Conservation (phyloP, 306 rosid species). For the Acmispon strigosus region DNA sequence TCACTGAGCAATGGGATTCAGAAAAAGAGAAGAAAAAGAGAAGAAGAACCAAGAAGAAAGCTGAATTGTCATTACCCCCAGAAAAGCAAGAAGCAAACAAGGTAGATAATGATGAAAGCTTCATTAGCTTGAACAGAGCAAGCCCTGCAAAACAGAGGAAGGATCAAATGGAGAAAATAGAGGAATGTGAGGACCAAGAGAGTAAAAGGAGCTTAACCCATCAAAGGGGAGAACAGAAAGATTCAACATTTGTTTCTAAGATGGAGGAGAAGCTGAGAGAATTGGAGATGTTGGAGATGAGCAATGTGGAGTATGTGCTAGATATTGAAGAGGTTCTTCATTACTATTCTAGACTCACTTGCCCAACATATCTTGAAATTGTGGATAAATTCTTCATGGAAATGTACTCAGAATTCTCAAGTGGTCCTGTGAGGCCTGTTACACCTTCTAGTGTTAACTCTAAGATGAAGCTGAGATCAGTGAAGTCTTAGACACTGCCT, state of each 20-base stretch:
- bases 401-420: slow-evolving; percentile 48
- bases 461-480: slow-evolving; percentile 10
- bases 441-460: slow-evolving; percentile 21
- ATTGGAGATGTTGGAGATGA: slow-evolving; percentile 60
- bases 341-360: slow-evolving; percentile 76
- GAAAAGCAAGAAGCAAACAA: slow-evolving; percentile 12
- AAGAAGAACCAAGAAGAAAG: slow-evolving; percentile 24
- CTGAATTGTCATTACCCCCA: background rate
- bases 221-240: slow-evolving; percentile 16
- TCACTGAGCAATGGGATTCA: slow-evolving; percentile 38
- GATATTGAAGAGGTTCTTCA: slow-evolving; percentile 88
- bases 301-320: slow-evolving; percentile 62
- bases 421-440: slow-evolving; percentile 10
- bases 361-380: slow-evolving; percentile 67
- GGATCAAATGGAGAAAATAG: slow-evolving; percentile 19
- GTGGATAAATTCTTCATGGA: slow-evolving; percentile 77
- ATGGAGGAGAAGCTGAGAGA: slow-evolving; percentile 69
- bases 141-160: background rate
- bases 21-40: slow-evolving; percentile 17
- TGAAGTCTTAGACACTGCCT: slow-evolving; percentile 14
- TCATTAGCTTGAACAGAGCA: background rate
- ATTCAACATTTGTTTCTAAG: background rate
- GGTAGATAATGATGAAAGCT: background rate
- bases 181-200: background rate
- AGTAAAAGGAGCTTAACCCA: slow-evolving; percentile 6